Evolutionary conservation across 768 basidiomycete genomes (phyloP).

Genomic region (Lentinula sp.): DNA sequence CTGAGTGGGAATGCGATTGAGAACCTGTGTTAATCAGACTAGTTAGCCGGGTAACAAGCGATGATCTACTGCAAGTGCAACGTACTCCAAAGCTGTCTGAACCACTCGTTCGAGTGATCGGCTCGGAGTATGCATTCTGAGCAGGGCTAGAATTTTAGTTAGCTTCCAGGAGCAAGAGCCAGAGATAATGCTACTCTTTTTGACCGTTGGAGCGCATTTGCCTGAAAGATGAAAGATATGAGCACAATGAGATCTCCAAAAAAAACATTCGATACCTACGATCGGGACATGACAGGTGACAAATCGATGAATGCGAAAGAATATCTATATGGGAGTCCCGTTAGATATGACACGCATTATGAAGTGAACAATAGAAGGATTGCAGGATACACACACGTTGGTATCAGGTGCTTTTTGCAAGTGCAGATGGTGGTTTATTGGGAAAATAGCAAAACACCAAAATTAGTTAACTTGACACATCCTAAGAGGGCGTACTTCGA

Average conservation of each 20-base stretch:
- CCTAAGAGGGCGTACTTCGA: not conserved
- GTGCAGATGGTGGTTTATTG: not conserved
- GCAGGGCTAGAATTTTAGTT: not conserved
- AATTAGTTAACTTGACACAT: not conserved
- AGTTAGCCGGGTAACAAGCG: not conserved
- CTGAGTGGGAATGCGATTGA: constrained; percentile 43
- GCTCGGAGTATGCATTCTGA: constrained; percentile 41
- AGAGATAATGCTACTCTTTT: not conserved
- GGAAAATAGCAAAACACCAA: not conserved
- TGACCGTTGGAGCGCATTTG: not conserved
- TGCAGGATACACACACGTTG: not conserved
- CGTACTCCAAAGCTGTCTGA: constrained; percentile 47
- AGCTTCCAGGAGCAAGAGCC: not conserved
- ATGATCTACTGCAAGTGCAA: constrained; percentile 1
- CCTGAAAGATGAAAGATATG: not conserved
- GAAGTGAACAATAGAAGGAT: not conserved
- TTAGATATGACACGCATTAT: not conserved
- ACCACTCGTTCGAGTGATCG: constrained; percentile 39
- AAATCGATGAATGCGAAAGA: not conserved
- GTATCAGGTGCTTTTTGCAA: not conserved
- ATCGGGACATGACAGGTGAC: not conserved
- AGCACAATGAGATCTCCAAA: not conserved
- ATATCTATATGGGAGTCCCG: not conserved
- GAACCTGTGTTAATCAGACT: constrained; percentile 21
- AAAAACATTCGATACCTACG: not conserved